A percentile compares a stretch with the other conserved stretches of the same genome.
These are phyloP conservation scores for Simplicillium sp. DNA, from an alignment of 2,329 filamentous ascomycete species.

Conservation along the genomic window DNA sequence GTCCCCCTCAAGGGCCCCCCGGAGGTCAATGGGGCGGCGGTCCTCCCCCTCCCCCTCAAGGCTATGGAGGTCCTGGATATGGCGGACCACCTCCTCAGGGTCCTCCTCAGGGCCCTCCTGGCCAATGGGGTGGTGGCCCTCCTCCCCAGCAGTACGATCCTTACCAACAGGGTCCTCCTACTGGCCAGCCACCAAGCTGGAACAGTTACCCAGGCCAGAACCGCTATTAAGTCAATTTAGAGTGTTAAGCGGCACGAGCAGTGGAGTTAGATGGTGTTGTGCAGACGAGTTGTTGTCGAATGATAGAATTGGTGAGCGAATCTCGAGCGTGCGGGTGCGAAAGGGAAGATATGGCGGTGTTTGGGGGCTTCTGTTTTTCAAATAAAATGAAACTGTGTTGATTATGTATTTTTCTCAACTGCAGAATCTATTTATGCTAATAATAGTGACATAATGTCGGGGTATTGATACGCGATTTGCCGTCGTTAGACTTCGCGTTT, in stretches of 20 bases:
- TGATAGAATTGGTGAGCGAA: too few relatives aligned
- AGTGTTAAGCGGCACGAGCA: too few relatives aligned
- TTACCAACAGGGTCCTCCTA: constrained; percentile 13
- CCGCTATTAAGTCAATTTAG: constrained; percentile 4
- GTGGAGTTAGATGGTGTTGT: neutral
- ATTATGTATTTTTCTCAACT: too few relatives aligned
- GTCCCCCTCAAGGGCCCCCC: constrained; percentile 5
- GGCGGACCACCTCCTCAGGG: constrained; percentile 7
- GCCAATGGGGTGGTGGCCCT: constrained; percentile 9
- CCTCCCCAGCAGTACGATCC: constrained; percentile 13
- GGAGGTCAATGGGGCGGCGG: constrained; percentile 10
- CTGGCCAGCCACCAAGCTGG: constrained; percentile 20
- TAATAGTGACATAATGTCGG: too few relatives aligned
- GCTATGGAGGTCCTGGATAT: constrained; percentile 14
- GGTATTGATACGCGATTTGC: too few relatives aligned
- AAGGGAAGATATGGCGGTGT: too few relatives aligned
- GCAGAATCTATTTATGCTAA: too few relatives aligned
- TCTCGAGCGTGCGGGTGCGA: too few relatives aligned
- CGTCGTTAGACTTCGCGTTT: too few relatives aligned
- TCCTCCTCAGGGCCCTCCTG: constrained; percentile 7
- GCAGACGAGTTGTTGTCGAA: neutral
- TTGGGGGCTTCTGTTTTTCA: too few relatives aligned
- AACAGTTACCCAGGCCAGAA: constrained; percentile 27
- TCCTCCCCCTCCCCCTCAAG: constrained; percentile 12
- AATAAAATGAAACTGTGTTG: too few relatives aligned